Evolutionary conservation across 2,329 filamentous ascomycete genomes (phyloP), one percentile per base, ranked within the genome.

Genomic region (Fusarium redolens): DNA sequence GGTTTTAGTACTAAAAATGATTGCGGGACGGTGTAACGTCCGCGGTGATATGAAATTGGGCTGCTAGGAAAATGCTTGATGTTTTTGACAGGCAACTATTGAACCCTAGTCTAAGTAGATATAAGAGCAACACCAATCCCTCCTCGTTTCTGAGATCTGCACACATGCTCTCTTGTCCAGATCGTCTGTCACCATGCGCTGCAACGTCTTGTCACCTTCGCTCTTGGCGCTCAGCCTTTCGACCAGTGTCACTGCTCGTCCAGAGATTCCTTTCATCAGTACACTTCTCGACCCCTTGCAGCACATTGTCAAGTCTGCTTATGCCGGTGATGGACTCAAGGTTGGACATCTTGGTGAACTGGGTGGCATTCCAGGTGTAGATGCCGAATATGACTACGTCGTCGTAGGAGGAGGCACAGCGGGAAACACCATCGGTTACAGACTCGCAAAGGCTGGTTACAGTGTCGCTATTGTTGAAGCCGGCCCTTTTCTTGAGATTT

Each of bases 381-480:
- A 75, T 15, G 63, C 66, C 28, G 60, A 57, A 5, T 75, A 68
- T 38, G 78, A 79, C 65, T 78, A 79, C n/a, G 47, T 79, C 5
- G 68, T 84, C 13, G 76, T 83, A 28, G 82, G 83, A 35, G 83
- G 83, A 37, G 83, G 83, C 25, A 83, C 79, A 0, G 82, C 81
- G 4, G 83, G 83, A 33, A 76, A 81, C 41, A 76, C 78, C 1
- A 54, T 84, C 2, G 82, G 79, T 6, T 73, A 72, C 20, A 77
- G 82, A 5, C 76, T 84, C 0, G 79, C 81, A 14, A 72, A 80
- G n/a, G 72, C 77, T 25, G 76, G 72, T 4, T 71, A 64, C 56
- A 74, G 71, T 7, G 82, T 85, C 18, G 82, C 82, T 28, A 78
- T 84, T 7, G 72, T 85, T 37, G 82, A 85, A 69, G 82, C 82